Evolutionary conservation across 805 yeast species (phyloP).

Genomic region (Huiozyma sinensis): DNA sequence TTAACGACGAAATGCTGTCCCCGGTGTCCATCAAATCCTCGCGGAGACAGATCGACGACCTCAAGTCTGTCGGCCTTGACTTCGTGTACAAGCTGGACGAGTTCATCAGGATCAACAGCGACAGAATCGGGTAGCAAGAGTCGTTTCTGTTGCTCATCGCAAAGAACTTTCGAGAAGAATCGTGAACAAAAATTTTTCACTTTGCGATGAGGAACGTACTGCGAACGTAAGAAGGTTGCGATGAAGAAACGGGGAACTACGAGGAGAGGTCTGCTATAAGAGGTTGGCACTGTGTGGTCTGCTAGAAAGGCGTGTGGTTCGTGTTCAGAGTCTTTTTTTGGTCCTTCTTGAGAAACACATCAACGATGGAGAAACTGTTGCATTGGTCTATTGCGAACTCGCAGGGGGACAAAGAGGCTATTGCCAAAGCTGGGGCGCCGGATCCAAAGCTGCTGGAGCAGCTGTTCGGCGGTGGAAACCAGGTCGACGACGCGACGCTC

Average conservation of each 20-base stretch:
- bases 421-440: conserved; percentile 51
- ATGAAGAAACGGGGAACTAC: too few species aligned
- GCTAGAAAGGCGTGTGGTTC: too few species aligned
- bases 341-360: neutral
- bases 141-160: too few species aligned
- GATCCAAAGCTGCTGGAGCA: conserved; percentile 74
- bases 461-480: conserved; percentile 57
- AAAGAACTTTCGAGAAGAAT: too few species aligned
- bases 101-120: conserved; percentile 19
- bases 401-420: conserved; percentile 60
- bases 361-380: conserved; percentile 71
- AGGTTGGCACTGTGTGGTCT: too few species aligned
- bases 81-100: conserved; percentile 57
- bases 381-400: conserved; percentile 87
- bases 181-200: too few species aligned
- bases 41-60: conserved; percentile 47
- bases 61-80: conserved; percentile 59
- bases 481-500: conserved; percentile 66
- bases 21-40: conserved; percentile 46
- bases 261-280: too few species aligned
- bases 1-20: conserved; percentile 47
- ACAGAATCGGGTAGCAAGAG: conserved; percentile 4
- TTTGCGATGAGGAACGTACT: too few species aligned
- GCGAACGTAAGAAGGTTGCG: too few species aligned
- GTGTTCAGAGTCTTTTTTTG: too few species aligned